phyloP scores from a whole-genome alignment of 768 basidiomycete genomes.

The Termitomyces sp. region DNA sequence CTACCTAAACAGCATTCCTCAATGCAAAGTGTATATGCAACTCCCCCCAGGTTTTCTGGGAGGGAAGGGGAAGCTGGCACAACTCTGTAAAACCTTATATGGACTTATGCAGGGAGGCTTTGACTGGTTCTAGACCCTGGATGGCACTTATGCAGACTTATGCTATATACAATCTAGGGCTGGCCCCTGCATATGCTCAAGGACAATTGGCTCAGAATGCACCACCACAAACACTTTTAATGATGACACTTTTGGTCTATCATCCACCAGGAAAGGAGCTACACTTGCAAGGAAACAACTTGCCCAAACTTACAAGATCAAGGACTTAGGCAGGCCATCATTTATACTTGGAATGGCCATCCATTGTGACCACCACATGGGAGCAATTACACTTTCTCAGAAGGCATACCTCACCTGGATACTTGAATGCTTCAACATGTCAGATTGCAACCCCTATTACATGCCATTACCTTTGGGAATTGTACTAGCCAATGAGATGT shows the following conservation, averaged over 20 bases:
- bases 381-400: background rate
- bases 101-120: background rate
- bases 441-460: background rate
- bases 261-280: background rate
- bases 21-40: no score
- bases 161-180: background rate
- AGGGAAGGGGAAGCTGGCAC: background rate
- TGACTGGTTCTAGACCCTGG: background rate
- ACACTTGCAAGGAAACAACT: background rate
- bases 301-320: background rate
- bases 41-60: background rate
- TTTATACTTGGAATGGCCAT: background rate
- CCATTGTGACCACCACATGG: background rate
- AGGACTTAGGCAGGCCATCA: background rate
- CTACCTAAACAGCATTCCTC: no score
- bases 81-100: background rate
- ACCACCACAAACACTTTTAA: background rate
- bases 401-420: no score
- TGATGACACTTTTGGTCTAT: background rate
- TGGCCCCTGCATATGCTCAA: background rate
- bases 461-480: background rate
- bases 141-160: background rate
- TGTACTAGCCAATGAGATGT: background rate
- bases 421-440: no score
- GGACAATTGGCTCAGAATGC: background rate